phyloP scores from a whole-genome alignment of 257 asterid species.

The Dorcoceras hygrometricum region DNA sequence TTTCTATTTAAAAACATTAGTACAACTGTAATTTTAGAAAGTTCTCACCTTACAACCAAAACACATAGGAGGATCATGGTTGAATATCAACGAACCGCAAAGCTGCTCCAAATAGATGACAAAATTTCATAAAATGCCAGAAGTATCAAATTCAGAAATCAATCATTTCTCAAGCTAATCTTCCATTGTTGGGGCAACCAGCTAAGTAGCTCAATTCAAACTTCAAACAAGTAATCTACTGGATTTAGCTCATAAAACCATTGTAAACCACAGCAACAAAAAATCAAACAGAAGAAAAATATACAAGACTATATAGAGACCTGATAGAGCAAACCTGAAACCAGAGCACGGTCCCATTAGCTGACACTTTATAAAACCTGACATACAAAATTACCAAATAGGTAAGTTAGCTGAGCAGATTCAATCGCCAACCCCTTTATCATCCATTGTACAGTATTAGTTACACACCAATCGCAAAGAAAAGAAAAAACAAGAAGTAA shows the following conservation, averaged over 20 bases:
- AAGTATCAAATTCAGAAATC: background rate
- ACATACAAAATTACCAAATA: conserved; percentile 22
- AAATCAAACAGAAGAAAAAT: background rate
- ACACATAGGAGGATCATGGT: conserved; percentile 86
- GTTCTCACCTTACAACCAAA: conserved; percentile 71
- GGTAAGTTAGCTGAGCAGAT: background rate
- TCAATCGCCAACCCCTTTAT: background rate
- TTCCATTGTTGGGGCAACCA: background rate
- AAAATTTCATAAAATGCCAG: conserved; percentile 22
- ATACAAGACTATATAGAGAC: conserved; percentile 43
- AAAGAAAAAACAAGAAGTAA: no score
- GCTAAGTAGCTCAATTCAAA: no score
- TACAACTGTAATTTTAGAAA: conserved; percentile 4
- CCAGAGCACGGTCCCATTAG: conserved; percentile 82
- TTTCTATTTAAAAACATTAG: no score
- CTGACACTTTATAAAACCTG: conserved; percentile 91
- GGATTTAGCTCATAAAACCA: conserved; percentile 2
- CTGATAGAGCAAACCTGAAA: conserved; percentile 97
- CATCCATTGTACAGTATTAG: background rate
- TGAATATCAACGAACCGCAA: conserved; percentile 84
- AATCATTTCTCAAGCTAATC: conserved; percentile 5
- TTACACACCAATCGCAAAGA: background rate
- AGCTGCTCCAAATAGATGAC: conserved; percentile 67
- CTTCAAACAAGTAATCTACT: no score
- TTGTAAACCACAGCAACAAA: background rate